Percentiles rank a stretch among this genome's conserved stretches.
Conservation (phyloP, 2,329 filamentous ascomycete species). For the Fusarium hainanense region DNA sequence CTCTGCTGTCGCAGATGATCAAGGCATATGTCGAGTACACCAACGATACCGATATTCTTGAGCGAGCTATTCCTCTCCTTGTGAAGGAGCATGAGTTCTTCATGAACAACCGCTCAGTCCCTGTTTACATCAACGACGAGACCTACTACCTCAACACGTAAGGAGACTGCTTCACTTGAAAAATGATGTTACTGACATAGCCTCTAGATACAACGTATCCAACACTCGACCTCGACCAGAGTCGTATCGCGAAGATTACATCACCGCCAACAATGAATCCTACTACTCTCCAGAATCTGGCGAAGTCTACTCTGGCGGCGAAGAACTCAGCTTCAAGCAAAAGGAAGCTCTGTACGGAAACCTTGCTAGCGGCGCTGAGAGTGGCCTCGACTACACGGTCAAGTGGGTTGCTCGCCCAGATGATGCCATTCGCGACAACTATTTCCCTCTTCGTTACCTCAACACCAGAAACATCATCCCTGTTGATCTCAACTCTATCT, state of each 20-base stretch:
- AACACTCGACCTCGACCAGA: constrained; percentile 76
- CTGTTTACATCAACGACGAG: constrained; percentile 57
- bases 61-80: constrained; percentile 70
- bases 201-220: constrained; percentile 63
- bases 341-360: constrained; percentile 68
- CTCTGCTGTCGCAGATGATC: constrained; percentile 74
- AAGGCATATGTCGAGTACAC: constrained; percentile 72
- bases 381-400: constrained; percentile 71
- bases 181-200: constrained; percentile 28
- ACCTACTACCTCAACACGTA: constrained; percentile 68
- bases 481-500: constrained; percentile 75
- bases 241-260: constrained; percentile 73
- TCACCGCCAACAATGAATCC: constrained; percentile 71
- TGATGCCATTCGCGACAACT: constrained; percentile 69
- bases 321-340: constrained; percentile 63
- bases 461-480: constrained; percentile 69
- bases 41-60: constrained; percentile 69
- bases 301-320: constrained; percentile 65
- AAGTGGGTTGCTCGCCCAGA: constrained; percentile 68
- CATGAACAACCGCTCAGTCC: constrained; percentile 68
- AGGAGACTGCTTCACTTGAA: constrained; percentile 32
- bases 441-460: constrained; percentile 73
- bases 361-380: constrained; percentile 73
- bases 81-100: constrained; percentile 74
- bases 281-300: constrained; percentile 68